phyloP scores from a whole-genome alignment of 495 filamentous ascomycete species.

The Talaromyces nanjingensis region DNA sequence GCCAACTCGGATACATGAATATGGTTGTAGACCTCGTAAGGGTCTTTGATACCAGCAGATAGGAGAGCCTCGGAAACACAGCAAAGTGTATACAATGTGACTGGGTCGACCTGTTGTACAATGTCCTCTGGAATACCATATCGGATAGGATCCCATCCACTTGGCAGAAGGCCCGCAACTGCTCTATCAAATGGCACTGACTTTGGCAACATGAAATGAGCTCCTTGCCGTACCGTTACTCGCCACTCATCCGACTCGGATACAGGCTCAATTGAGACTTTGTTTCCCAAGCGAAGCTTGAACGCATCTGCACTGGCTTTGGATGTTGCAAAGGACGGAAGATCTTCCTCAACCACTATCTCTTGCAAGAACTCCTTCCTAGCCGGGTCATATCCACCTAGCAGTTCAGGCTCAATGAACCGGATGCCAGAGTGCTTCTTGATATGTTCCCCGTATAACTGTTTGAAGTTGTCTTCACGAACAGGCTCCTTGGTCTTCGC shows the following conservation, averaged over 20 bases:
- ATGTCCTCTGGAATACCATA: constrained; percentile 98
- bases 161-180: constrained; percentile 92
- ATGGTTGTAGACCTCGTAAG: constrained; percentile 99
- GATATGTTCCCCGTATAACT: constrained; percentile 92
- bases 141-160: constrained; percentile 89
- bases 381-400: constrained; percentile 93
- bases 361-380: constrained; percentile 97
- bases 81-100: constrained; percentile 88
- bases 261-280: constrained; percentile 93
- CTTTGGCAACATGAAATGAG: constrained; percentile 89
- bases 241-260: constrained; percentile 90
- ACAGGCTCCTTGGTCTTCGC: constrained; percentile 91
- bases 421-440: constrained; percentile 96
- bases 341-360: constrained; percentile 90
- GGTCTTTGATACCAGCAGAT: constrained; percentile 93
- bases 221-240: constrained; percentile 88
- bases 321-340: constrained; percentile 92
- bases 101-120: constrained; percentile 91
- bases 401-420: constrained; percentile 93
- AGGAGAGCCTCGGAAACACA: constrained; percentile 86
- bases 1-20: constrained; percentile 96
- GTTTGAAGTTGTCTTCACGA: constrained; percentile 93
- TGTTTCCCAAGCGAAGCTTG: constrained; percentile 90
- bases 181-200: constrained; percentile 92
- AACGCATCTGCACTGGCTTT: constrained; percentile 97